Base-by-base conservation (phyloP, 2,329 filamentous ascomycete genomes). In the Penicillium olsonii region DNA sequence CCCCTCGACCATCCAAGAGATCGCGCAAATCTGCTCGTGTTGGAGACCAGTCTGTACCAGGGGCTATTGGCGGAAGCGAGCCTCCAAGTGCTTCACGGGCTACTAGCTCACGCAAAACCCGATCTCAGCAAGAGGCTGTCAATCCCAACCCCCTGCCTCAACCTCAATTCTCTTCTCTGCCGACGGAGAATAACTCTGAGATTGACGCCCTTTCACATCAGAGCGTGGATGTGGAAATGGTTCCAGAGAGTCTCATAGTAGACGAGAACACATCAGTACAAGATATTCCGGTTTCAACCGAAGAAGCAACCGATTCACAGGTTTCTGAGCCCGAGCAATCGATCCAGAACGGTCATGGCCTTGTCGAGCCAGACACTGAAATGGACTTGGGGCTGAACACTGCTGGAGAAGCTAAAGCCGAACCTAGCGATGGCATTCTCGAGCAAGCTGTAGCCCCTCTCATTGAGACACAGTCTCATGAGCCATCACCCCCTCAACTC, bases 11-110 rank as follows among this genome's bases (percentile, higher is more conserved):
- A 18, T 57, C 66, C 20, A 69, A 68, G 50, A 55, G 64, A 29
- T 44, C 53, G 4, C 58, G 58, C 33, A 65, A 66, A 41, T 70
- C 69, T 3, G 53, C 53, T 12, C 63, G 66, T 19, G 56, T 66
- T 20, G 64, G 63, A 10, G 61, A 60, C 8, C 52, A 62, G 22
- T 40, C 56, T 27, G 53, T 48, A 6, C 52, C 55, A 6, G 34
- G 37, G 14, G 37, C 50, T 7, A 24, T 51, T 4, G 55, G 22
- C 5, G 22, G 55, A 20, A 54, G 57, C 52, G 22, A 17, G 41
- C 54, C 19, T 20, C 44, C 12, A 42, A 51, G 12, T 48, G 19
- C 55, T 54, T 12, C 56, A 6, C 56, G 50, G 5, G 42, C 44
- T 17, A 57, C 42, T 15, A 56, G 57, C 20, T 54, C 60, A 27